phyloP scores from a whole-genome alignment of 2,329 filamentous ascomycete species.

The Colletotrichum sp. region DNA sequence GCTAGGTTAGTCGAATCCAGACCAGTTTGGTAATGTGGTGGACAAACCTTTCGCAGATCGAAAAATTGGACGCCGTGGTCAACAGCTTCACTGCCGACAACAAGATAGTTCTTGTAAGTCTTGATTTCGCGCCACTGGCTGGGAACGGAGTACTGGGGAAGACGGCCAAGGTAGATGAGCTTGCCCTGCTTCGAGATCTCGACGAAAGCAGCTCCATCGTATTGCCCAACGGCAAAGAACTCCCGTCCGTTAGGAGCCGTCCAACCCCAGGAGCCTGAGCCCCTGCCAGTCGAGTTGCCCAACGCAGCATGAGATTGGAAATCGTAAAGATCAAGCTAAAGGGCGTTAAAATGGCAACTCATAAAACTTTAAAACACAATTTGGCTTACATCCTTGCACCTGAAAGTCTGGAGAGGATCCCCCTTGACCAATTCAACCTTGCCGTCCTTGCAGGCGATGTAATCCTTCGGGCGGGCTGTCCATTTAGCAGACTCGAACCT shows the following conservation, averaged over 20 bases:
- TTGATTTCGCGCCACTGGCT: conserved; percentile 39
- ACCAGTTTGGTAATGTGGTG: neutral
- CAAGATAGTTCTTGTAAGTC: conserved; percentile 32
- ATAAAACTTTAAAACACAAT: no score
- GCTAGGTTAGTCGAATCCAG: neutral
- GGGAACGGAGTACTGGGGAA: conserved; percentile 37
- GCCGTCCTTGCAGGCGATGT: conserved; percentile 40
- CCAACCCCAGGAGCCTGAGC: conserved; percentile 66
- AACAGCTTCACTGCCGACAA: conserved; percentile 42
- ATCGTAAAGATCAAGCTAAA: conserved; percentile 55
- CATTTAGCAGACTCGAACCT: conserved; percentile 37
- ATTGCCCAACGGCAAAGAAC: conserved; percentile 44
- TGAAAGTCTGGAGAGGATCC: conserved; percentile 46
- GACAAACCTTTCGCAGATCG: conserved; percentile 52
- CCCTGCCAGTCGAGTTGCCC: conserved; percentile 46
- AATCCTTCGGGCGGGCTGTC: conserved; percentile 24
- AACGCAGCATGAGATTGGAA: conserved; percentile 56
- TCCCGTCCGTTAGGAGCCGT: conserved; percentile 60
- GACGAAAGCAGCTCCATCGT: conserved; percentile 46
- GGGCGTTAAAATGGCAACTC: neutral
- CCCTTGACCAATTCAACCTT: conserved; percentile 43
- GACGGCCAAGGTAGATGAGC: conserved; percentile 44
- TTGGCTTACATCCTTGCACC: conserved; percentile 38
- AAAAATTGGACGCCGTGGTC: conserved; percentile 64
- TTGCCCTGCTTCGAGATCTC: conserved; percentile 43